Conservation (phyloP, 2,329 filamentous ascomycete species). For the Cryphonectria parasitica region DNA sequence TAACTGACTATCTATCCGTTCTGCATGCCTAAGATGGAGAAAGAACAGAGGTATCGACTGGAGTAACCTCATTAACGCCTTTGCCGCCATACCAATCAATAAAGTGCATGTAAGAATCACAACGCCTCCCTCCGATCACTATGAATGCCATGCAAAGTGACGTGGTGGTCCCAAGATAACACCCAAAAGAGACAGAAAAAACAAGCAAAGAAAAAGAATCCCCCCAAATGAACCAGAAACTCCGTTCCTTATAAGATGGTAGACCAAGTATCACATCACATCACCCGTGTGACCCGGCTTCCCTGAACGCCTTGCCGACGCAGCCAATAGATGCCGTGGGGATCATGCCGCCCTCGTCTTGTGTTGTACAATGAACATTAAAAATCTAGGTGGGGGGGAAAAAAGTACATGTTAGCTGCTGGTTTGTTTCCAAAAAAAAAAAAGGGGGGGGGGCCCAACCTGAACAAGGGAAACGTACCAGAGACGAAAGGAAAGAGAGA, state of each 20-base stretch:
- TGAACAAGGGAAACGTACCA: background rate
- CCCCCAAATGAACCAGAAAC: background rate
- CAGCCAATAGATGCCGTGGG: background rate
- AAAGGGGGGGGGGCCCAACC: background rate
- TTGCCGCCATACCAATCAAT: background rate
- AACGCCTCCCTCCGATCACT: background rate
- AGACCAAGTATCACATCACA: background rate
- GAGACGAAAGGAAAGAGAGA: background rate
- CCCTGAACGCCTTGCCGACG: background rate
- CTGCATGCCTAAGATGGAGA: background rate
- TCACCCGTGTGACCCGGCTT: background rate
- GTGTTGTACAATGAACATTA: background rate
- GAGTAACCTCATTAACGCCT: background rate
- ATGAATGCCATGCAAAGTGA: background rate
- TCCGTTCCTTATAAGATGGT: background rate
- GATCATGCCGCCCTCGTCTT: background rate
- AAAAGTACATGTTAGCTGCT: background rate
- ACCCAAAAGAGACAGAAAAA: background rate
- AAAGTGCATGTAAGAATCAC: background rate
- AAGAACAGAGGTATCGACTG: background rate
- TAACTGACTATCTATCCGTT: background rate
- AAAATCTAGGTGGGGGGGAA: background rate
- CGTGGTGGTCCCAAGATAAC: background rate
- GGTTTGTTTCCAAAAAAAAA: background rate
- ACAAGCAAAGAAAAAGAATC: background rate